Evolutionary conservation across 2,329 filamentous ascomycete genomes (phyloP).

Genomic region (Colletotrichum phormii): DNA sequence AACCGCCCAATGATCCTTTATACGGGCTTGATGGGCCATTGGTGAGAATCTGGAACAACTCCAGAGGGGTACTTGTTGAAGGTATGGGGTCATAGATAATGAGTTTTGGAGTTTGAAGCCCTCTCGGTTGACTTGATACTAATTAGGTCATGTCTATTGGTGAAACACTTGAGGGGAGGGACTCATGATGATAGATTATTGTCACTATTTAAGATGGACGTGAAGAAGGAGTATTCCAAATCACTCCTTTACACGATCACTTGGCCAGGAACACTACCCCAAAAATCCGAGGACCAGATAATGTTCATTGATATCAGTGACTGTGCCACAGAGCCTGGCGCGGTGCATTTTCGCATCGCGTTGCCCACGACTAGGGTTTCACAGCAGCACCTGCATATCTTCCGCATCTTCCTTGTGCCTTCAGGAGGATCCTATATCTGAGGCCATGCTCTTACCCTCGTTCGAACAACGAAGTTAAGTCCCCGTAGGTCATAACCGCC

Average conservation of each 20-base stretch:
- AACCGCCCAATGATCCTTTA: constrained; percentile 20
- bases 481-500: background rate
- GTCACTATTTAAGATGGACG: background rate
- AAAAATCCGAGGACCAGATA: background rate
- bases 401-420: background rate
- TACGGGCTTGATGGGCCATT: constrained; percentile 16
- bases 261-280: no score
- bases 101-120: background rate
- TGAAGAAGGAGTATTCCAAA: background rate
- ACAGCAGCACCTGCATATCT: background rate
- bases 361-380: background rate
- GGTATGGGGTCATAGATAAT: background rate
- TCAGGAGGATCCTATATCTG: background rate
- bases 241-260: background rate
- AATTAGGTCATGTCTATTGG: background rate
- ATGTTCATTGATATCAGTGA: background rate
- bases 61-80: background rate
- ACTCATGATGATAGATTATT: background rate
- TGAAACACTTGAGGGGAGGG: background rate
- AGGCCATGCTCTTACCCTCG: background rate
- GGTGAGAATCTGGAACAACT: constrained; percentile 17
- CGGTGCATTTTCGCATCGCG: background rate
- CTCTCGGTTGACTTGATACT: no score
- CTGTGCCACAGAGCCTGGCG: background rate
- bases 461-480: background rate